Evolutionary conservation across 805 yeast genomes (phyloP), one percentile per base, ranked within the genome.

Genomic region (Wickerhamiella allomyrinae): DNA sequence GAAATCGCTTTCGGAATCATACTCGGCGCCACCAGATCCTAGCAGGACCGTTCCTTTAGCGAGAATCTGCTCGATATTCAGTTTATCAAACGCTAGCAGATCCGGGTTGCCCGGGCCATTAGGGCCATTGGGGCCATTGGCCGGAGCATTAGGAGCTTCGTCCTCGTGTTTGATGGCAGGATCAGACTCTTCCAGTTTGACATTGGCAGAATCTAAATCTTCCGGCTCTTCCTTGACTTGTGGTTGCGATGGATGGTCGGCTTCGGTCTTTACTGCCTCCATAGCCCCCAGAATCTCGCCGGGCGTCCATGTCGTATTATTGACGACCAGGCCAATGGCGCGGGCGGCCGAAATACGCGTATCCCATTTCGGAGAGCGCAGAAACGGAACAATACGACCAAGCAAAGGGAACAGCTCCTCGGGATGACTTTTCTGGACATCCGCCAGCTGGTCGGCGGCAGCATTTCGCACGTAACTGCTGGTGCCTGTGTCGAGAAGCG

Each of bases 381-480:
- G 67, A 57, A 77, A 91, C 0, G 99, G 97, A 53, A 86, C 84
- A 1, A 91, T 94, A 45, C 97, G 70, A 13, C 94, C 84, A 25
- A 91, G 63, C 34, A 91, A 64, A 44, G 79, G 79, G 41, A 85
- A 68, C 17, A 83, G 74, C 54, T 91, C 97, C 55, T 89, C 97
- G 0, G 97, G 95, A 55, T 91, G 97, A 34, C 81, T 80, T 58
- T 81, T 81, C 21, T 95, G 96, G 29, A 93, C 69, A 51, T 89
- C 97, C 5, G 95, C 84, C 50, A 91, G 68, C 62, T 91, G 99
- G 55, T 89, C 95, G 2, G 97, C 97, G 1, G 98, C 99, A 8
- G 95, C 84, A 56, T 84, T 85, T 50, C 97, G 73, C 35, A 91
- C 91, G 57, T 85, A 81, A 31, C 83, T 83, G 5, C 96, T 85